A percentile compares a stretch with the other conserved stretches of the same genome.
These are phyloP conservation scores for Thamnidium elegans DNA, from an alignment of 192 early-diverging fungal genomes.

Conservation along the genomic window DNA sequence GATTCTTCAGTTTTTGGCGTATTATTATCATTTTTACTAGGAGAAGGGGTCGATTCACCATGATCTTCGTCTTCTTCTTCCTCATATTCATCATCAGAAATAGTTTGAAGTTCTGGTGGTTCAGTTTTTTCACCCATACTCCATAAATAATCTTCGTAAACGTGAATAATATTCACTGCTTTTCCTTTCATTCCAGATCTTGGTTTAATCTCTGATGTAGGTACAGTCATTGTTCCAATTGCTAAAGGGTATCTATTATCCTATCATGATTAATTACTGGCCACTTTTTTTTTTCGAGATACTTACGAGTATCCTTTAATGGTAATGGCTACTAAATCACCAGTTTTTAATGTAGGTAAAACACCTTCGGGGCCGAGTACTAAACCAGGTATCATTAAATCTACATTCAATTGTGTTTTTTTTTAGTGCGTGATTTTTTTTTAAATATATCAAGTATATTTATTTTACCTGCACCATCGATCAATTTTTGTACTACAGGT, in stretches of 20 bases:
- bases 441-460: background rate
- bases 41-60: background rate
- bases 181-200: conserved; percentile 69
- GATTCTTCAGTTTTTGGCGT: conserved; percentile 2
- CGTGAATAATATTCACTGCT: conserved; percentile 74
- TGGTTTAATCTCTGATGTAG: conserved; percentile 46
- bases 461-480: conserved; percentile 63
- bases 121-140: conserved; percentile 62
- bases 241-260: conserved; percentile 52
- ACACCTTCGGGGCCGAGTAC: conserved; percentile 43
- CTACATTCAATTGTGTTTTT: conserved; percentile 30
- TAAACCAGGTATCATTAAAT: conserved; percentile 78
- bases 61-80: conserved; percentile 29
- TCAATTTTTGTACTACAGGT: conserved; percentile 67
- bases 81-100: conserved; percentile 25
- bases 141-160: conserved; percentile 81
- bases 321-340: conserved; percentile 53
- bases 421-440: background rate
- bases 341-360: conserved; percentile 46
- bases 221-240: conserved; percentile 62
- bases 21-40: background rate
- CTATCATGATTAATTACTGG: background rate
- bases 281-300: background rate
- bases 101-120: conserved; percentile 47
- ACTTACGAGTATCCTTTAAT: conserved; percentile 51